Conservation (phyloP, 495 filamentous ascomycete species). For the Neurospora terricola region DNA sequence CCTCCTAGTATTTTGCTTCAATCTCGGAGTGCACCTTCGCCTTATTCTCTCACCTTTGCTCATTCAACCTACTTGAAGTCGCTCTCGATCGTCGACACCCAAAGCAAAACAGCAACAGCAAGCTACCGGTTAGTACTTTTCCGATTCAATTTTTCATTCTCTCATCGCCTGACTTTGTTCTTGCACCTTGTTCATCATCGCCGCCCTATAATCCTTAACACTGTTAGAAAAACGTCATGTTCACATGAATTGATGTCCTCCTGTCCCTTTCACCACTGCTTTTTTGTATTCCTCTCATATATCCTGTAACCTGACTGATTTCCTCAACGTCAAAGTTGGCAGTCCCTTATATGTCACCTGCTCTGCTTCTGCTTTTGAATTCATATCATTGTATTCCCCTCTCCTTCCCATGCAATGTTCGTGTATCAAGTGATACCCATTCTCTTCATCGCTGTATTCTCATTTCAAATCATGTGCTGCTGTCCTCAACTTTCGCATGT, state of each 20-base stretch:
- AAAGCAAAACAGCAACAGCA: not conserved
- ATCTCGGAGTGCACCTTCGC: too few species aligned
- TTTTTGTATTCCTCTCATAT: too few species aligned
- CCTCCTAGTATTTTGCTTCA: too few species aligned
- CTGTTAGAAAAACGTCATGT: too few species aligned
- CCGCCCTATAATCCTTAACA: too few species aligned
- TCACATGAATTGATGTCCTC: too few species aligned
- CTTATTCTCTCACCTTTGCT: too few species aligned
- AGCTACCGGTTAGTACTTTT: not conserved
- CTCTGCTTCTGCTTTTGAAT: not conserved
- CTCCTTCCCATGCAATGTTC: not conserved
- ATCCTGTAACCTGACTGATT: not conserved
- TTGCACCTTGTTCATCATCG: too few species aligned
- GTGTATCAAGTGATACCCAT: not conserved
- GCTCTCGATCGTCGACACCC: not conserved
- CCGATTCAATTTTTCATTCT: not conserved
- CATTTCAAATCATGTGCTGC: not conserved
- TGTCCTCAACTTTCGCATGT: not conserved
- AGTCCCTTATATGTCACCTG: not conserved
- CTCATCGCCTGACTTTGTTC: not conserved
- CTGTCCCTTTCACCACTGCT: too few species aligned
- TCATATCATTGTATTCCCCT: not conserved
- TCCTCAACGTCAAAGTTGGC: not conserved
- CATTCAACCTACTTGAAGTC: not conserved
- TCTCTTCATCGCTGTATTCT: not conserved